Base-by-base conservation (phyloP, 192 early-diverging fungal species). In the Radiomyces spectabilis region DNA sequence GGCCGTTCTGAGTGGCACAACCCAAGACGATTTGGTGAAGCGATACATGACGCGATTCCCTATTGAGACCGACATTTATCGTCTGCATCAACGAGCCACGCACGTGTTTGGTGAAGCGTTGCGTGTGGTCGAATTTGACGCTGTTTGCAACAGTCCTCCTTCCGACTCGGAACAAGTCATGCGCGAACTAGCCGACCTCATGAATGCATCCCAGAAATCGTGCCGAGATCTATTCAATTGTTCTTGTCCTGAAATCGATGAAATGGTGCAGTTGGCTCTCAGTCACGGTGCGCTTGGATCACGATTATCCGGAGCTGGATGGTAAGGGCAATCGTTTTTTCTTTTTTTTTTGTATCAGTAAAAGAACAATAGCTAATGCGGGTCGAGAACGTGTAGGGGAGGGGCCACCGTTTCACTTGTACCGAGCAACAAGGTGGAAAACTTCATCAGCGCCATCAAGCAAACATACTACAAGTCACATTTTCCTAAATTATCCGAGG, bases 291-390 rank as follows among this genome's bases (percentile, higher is more conserved):
- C 92, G 7, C 70, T 78, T 50, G 94, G 94, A 21, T 86, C 89
- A 25, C 71, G 94, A 24, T 74, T 96, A 39, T 95, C 92, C 3
- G 93, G 95, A 12, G 95, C 95, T 34, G 95, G 95, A 10, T 95
- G 91, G 92, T 89, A 89, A 40, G 89, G 66, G 45, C 15, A 48
- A 63, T 65, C 1, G 50, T 60, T 15, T 44, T 62, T 1, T 67
- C 52, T 27, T 39, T 67, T 32, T 57, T 57, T 31, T 50, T 32
- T 57, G 45, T 13, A 38, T 51, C 31, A 50, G 31, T 42, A 3
- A n/a, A n/a, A n/a, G n/a, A n/a, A n/a, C n/a, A n/a, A n/a, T n/a
- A n/a, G n/a, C n/a, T n/a, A n/a, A n/a, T n/a, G n/a, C n/a, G n/a
- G n/a, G n/a, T n/a, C n/a, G n/a, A n/a, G n/a, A n/a, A 48, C 25